Conservation (phyloP, 306 rosid genomes). For the Quercus berberidifolia region DNA sequence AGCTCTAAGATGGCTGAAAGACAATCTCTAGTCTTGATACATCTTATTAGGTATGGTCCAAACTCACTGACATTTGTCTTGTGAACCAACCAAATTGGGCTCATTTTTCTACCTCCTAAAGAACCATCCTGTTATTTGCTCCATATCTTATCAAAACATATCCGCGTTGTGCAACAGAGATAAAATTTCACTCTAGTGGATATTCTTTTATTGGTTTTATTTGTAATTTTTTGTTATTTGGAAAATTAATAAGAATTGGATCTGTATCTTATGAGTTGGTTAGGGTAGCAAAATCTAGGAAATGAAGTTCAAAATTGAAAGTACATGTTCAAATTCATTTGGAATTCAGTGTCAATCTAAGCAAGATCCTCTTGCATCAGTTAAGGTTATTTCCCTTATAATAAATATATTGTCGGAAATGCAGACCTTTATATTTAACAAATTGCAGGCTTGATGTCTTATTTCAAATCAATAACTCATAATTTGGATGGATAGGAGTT, state of each 20-base stretch:
- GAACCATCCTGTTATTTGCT: constrained; percentile 22
- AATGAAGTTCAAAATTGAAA: background rate
- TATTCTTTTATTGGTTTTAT: constrained; percentile 50
- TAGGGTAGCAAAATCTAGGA: constrained; percentile 13
- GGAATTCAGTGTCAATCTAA: background rate
- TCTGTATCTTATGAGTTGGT: constrained; percentile 19
- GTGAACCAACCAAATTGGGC: background rate
- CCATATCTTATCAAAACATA: constrained; percentile 25
- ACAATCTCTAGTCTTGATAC: constrained; percentile 57
- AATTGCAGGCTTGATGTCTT: no score
- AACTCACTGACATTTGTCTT: constrained; percentile 4
- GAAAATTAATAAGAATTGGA: constrained; percentile 5
- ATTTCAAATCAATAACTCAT: no score
- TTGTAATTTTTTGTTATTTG: constrained; percentile 38
- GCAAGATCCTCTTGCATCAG: no score
- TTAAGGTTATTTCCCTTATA: no score
- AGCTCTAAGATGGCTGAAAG: constrained; percentile 90
- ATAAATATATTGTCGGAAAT: no score
- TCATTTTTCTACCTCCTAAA: constrained; percentile 17
- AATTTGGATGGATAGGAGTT: no score
- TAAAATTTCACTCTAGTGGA: constrained; percentile 28
- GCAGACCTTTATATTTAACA: no score
- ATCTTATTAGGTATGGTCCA: background rate
- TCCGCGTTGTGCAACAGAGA: constrained; percentile 22
- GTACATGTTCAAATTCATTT: background rate